phyloP scores from a whole-genome alignment of 2,329 filamentous ascomycete genomes.

The Paramyrothecium roridum region DNA sequence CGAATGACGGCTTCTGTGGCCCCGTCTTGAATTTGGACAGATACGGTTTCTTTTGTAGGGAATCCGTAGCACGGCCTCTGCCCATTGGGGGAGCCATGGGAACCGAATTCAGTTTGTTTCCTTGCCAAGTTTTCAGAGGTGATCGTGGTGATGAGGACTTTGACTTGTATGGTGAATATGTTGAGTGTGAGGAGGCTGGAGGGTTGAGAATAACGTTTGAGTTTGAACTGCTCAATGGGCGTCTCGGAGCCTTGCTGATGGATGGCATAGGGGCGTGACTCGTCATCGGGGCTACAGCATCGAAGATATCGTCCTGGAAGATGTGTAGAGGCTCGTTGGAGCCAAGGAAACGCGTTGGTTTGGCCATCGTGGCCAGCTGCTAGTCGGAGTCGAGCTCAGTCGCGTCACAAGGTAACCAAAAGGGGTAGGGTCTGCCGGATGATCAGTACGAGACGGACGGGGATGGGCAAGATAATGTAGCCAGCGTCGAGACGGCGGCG shows the following conservation, averaged over 20 bases:
- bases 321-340: slow-evolving; percentile 47
- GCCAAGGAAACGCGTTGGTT: slow-evolving; percentile 43
- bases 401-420: slow-evolving; percentile 1
- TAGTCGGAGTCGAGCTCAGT: slow-evolving; percentile 10
- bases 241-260: slow-evolving; percentile 42
- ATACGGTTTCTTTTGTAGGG: slow-evolving; percentile 63
- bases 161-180: slow-evolving; percentile 69
- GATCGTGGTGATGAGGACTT: slow-evolving; percentile 58
- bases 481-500: slow-evolving; percentile 1
- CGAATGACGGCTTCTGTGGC: slow-evolving; percentile 49
- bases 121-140: slow-evolving; percentile 50
- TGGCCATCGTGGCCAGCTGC: slow-evolving; percentile 48
- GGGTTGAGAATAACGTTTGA: slow-evolving; percentile 68
- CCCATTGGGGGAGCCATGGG: slow-evolving; percentile 63
- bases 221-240: slow-evolving; percentile 47
- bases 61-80: slow-evolving; percentile 58
- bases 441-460: slow-evolving; percentile 1
- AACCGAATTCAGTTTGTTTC: slow-evolving; percentile 64
- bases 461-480: not conserved
- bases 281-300: slow-evolving; percentile 43
- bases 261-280: slow-evolving; percentile 56
- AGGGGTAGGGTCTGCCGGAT: not conserved
- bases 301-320: slow-evolving; percentile 49
- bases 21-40: slow-evolving; percentile 58
- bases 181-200: slow-evolving; percentile 46